Conservation (phyloP, 768 basidiomycete species). For the Grammothele lineata region DNA sequence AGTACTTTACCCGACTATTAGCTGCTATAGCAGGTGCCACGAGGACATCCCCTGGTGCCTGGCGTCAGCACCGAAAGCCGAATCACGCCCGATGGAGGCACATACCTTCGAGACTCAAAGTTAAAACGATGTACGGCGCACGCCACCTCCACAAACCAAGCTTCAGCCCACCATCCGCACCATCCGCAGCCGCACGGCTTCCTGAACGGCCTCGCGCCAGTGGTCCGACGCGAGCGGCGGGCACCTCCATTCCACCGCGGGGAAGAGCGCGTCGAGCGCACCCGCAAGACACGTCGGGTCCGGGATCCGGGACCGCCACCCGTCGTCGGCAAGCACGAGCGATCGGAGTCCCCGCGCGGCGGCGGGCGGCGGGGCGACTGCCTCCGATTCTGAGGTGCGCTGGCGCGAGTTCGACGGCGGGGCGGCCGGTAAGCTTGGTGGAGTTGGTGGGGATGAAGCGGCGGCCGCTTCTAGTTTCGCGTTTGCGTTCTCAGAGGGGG, state of each 20-base stretch:
- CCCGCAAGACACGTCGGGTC: constrained; percentile 2
- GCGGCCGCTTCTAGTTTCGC: not conserved
- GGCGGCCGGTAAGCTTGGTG: too few species aligned
- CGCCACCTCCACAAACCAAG: not conserved
- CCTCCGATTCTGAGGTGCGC: too few species aligned
- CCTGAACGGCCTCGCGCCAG: constrained; percentile 10
- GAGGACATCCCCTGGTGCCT: too few species aligned
- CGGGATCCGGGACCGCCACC: constrained; percentile 4
- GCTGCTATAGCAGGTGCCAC: too few species aligned
- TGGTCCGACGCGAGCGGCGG: constrained; percentile 3
- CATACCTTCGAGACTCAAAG: not conserved
- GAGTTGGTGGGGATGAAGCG: too few species aligned
- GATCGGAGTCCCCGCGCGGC: not conserved
- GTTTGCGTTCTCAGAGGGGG: not conserved
- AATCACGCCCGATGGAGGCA: too few species aligned
- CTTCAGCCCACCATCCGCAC: not conserved
- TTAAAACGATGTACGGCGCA: not conserved
- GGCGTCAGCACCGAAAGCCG: not conserved
- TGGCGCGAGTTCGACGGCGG: too few species aligned
- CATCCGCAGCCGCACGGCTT: constrained; percentile 6
- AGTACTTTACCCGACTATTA: not conserved
- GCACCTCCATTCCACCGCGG: constrained; percentile 8
- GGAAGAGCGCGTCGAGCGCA: constrained; percentile 7
- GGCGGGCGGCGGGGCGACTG: too few species aligned
- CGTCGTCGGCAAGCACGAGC: constrained; percentile 3